Conservation (phyloP, 1,284 basidiomycete genomes). For the Takashimella tepidaria region DNA sequence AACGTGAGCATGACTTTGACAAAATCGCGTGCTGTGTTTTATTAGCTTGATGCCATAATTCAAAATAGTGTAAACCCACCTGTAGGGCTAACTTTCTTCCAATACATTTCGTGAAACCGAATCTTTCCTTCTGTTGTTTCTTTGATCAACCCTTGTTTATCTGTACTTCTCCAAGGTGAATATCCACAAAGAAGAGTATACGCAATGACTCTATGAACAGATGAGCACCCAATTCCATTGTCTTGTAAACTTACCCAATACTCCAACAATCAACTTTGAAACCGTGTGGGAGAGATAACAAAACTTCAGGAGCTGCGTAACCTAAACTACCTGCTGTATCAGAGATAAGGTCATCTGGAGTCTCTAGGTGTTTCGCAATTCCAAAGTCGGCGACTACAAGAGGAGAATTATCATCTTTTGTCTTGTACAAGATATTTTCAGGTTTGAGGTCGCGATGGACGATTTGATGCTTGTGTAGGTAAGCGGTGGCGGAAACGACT, state of each 20-base stretch:
- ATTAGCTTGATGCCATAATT: conserved; percentile 1
- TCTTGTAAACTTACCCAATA: conserved; percentile 69
- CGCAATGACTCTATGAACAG: conserved; percentile 68
- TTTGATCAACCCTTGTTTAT: conserved; percentile 66
- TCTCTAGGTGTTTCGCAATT: conserved; percentile 83
- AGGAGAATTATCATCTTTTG: conserved; percentile 59
- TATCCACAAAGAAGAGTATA: conserved; percentile 91
- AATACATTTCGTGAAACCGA: conserved; percentile 88
- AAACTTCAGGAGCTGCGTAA: conserved; percentile 90
- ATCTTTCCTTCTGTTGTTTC: conserved; percentile 80
- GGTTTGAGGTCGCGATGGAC: conserved; percentile 93
- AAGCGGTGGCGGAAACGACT: conserved; percentile 71
- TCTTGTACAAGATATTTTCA: conserved; percentile 90
- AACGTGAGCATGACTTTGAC: conserved; percentile 68
- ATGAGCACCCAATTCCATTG: background rate
- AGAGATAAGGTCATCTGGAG: conserved; percentile 69
- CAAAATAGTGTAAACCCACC: conserved; percentile 54
- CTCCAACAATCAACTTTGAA: conserved; percentile 93
- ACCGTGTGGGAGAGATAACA: conserved; percentile 76
- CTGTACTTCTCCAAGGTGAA: conserved; percentile 83
- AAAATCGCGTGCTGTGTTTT: conserved; percentile 53
- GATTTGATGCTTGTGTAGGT: conserved; percentile 79
- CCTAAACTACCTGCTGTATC: conserved; percentile 85
- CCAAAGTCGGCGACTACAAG: conserved; percentile 96
- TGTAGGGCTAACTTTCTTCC: conserved; percentile 76